Percentiles rank a stretch among this genome's conserved stretches.
Conservation (phyloP, 345 rosid species). For the Physaria fendleri region DNA sequence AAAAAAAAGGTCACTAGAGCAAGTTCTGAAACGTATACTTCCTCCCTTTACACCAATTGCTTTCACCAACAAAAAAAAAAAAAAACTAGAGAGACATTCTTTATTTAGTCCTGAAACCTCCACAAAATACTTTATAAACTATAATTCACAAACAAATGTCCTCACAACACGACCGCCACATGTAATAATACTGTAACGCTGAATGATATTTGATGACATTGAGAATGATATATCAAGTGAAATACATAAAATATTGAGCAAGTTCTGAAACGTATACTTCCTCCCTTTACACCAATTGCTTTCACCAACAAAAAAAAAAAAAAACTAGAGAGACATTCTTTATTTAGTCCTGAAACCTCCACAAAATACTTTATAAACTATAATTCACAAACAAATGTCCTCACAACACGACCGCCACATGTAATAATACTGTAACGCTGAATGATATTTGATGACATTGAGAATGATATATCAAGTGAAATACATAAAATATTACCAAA, state of each 20-base stretch:
- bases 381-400: not conserved
- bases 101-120: not conserved
- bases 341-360: not conserved
- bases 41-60: not conserved
- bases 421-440: not conserved
- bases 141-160: not conserved
- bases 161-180: constrained; percentile 4
- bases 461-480: constrained; percentile 1
- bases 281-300: not conserved
- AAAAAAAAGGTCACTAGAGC: no score
- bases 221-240: constrained; percentile 1
- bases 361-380: not conserved
- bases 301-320: not conserved
- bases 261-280: not conserved
- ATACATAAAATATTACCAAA: constrained; percentile 42
- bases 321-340: not conserved
- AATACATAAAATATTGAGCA: not conserved
- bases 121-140: not conserved
- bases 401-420: constrained; percentile 6
- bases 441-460: constrained; percentile 6
- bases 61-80: not conserved
- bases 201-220: constrained; percentile 7
- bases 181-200: not conserved
- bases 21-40: not conserved
- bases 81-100: not conserved